Base-by-base conservation (phyloP, 495 filamentous ascomycete genomes). In the Lophium mytilinum region DNA sequence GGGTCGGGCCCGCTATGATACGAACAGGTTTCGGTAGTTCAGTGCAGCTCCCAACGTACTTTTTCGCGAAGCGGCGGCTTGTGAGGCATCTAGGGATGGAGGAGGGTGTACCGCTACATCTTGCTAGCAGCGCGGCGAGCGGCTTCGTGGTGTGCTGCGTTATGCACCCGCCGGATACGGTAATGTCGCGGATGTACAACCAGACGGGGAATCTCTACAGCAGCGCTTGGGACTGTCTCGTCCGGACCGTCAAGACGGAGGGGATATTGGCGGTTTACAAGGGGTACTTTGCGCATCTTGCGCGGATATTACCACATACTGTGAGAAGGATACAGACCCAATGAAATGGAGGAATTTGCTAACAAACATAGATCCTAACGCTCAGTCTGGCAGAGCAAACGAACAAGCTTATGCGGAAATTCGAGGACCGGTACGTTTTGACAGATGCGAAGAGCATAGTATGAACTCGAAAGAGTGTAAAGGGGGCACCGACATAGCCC, bases 181-280 rank as follows among this genome's bases (percentile, higher is more conserved):
- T 99, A 73, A 99, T 99, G 93, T 90, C 87, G 50, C 85, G 93
- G 36, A 86, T 99, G 80, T 99, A 99, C 75, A 99, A 99, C 76
- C 93, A 99, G 72, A 92, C 90, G 52, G 93, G 93, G 33, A 95
- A 96, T 68, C 82, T 97, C 4, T 99, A 99, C 75, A 84, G 79
- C 60, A 86, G 90, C 53, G 88, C 90, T 0, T 89, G 93, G 57
- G 93, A 99, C 73, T 99, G 93, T 70, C 70, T 96, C 42, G 81
- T 77, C 66, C 90, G 95, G 75, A 99, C 93, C 0, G 78, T 99
- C 63, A 82, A 82, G 67, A 95, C 89, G 0, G 93, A 99, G 69
- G 93, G 93, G 19, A 61, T 95, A 24, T 69, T 97, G 33, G 93
- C 93, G 55, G 92, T 99, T 48, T 99, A 99, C 75, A 99, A 99